Base-by-base conservation (phyloP, 352 stramenopile species). In the Plasmopara viticola region DNA sequence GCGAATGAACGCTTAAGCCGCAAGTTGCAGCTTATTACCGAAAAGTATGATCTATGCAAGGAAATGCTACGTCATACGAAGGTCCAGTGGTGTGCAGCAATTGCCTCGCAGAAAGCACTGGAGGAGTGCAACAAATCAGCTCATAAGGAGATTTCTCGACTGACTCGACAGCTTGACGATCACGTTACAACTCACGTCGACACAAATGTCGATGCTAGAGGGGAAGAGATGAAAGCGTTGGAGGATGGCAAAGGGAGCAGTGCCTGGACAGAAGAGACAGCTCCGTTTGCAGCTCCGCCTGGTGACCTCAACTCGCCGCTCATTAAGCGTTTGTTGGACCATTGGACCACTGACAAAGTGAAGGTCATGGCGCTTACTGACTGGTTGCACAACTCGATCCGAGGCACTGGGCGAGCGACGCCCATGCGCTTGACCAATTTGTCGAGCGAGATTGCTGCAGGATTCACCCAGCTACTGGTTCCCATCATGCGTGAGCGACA, bases 341-440 rank as follows among this genome's bases (percentile, higher is more conserved):
- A 87, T 56, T 87, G 77, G 77, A 86, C 60, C 39, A 78, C 68
- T 10, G 77, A 87, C 59, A 86, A 83, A 48, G 65, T 59, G 9
- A 76, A 84, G 54, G 56, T 73, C 43, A 79, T 77, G 64, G 53
- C 40, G 33, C 57, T 87, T 29, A 76, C 74, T 0, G 74, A 83
- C 51, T 87, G 74, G 74, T 45, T 87, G 40, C 77, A 87, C 64
- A 64, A 78, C 53, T 70, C 70, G 15, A 75, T 86, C 34, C 70
- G 74, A 48, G 72, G 70, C 34, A 81, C 66, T 5, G 68, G 70
- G 12, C 66, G 68, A 34, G 52, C 68, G 1, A 69, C 58, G 7
- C 63, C 67, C 9, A 41, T 87, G 44, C 71, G 71, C 12, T 33
- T 87, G 18, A 29, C 72, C 14, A 66, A 66, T 8, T 59, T 87